Evolutionary conservation across 202 grass and related monocot genomes (phyloP).

Genomic region (Setaria italica): DNA sequence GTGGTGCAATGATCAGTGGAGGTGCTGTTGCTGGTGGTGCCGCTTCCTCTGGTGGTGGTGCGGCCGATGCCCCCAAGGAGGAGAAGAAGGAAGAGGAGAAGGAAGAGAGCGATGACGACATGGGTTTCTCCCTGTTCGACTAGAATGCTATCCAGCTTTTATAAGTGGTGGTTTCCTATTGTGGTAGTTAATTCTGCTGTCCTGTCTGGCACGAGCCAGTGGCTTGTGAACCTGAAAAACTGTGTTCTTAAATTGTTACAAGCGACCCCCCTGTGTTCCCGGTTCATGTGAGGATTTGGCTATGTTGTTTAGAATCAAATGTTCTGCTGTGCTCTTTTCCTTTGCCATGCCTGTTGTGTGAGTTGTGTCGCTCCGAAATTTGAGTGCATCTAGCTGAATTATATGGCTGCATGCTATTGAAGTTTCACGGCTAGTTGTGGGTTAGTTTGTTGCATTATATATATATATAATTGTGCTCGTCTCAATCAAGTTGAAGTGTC

Average conservation of each 20-base stretch:
- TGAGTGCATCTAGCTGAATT: neutral
- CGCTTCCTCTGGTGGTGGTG: conserved; percentile 52
- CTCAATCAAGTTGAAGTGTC: too few species aligned
- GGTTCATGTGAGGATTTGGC: conserved; percentile 17
- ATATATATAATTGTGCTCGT: too few species aligned
- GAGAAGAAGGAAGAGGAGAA: conserved; percentile 95
- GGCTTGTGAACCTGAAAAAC: conserved; percentile 39
- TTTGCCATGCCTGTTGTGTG: neutral
- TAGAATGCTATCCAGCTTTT: conserved; percentile 43
- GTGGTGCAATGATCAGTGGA: conserved; percentile 58
- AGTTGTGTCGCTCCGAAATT: neutral
- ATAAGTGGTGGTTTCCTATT: neutral
- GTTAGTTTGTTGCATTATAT: too few species aligned
- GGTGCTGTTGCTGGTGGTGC: conserved; percentile 33
- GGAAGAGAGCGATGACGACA: conserved; percentile 84
- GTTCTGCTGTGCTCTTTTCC: neutral
- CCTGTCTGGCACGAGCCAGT: neutral
- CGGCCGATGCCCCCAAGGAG: conserved; percentile 66
- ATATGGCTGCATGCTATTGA: too few species aligned
- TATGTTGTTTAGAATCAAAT: conserved; percentile 10
- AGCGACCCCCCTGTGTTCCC: neutral
- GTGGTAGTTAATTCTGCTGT: conserved; percentile 44
- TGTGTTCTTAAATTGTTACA: neutral
- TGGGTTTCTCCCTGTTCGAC: conserved; percentile 97
- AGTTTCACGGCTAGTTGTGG: too few species aligned